Base-by-base conservation (phyloP, 225 moss, liverwort and hornwort genomes). In the Sphagnum tenellum region DNA sequence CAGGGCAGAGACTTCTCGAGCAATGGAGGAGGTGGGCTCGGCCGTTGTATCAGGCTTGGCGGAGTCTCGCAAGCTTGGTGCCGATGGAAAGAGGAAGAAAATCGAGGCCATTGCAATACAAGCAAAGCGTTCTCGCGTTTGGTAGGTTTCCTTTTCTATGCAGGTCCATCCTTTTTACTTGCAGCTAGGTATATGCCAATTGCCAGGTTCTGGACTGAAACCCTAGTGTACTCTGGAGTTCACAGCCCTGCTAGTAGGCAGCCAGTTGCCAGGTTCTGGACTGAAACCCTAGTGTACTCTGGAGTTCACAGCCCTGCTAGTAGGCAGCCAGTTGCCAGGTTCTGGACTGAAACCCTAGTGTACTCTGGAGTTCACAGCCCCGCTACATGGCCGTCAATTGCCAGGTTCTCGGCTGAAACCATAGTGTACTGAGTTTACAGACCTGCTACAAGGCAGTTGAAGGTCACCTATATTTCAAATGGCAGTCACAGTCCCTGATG, bases 31-130 rank as follows among this genome's bases (percentile, higher is more conserved):
- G 45, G 79, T 91, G 1, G 87, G 83, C 48, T 77, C 73, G 4
- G 94, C 94, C 1, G 94, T 94, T 29, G 83, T 78, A 48, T 83
- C 89, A 73, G 94, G 94, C 46, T 81, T 94, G 45, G 77, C 69
- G 9, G 94, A 82, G 69, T 89, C 85, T 49, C 69, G 66, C 12
- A 89, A 87, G 74, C 64, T 77, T 12, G 79, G 75, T 48, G 70
- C 73, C 8, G 77, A 78, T 45, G 77, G 79, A 66, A 94, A 94
- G 69, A 80, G 94, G 56, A 94, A 94, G 77, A 83, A 89, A 74
- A 75, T 89, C 46, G 87, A 91, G 87, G 89, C 89, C 61, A 83
- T 89, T 4, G 88, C 79, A 7, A 50, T 67, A 14, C 63, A 85
- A 48, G 78, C 74, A 44, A 94, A 94, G 78, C 81, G 78, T 50